Evolutionary conservation across 805 yeast genomes (phyloP).

Genomic region (Myxozyma lipomycoides): DNA sequence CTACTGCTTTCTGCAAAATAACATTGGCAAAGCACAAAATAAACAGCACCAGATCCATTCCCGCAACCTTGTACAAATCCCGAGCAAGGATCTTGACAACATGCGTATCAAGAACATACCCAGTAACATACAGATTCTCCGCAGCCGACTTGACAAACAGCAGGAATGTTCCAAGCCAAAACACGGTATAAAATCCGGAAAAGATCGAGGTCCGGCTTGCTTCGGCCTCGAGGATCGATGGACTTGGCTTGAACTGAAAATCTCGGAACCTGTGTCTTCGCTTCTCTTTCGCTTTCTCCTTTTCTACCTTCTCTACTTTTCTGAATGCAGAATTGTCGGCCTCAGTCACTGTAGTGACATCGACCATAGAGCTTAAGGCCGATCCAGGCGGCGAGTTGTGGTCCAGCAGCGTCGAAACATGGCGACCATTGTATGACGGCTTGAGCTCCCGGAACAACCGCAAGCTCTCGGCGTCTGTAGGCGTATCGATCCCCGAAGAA

Average conservation of each 20-base stretch:
- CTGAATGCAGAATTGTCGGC: not conserved
- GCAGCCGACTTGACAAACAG: conserved; percentile 51
- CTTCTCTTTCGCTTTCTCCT: not conserved
- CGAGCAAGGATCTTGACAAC: conserved; percentile 55
- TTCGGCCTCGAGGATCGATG: conserved; percentile 54
- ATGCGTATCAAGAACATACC: conserved; percentile 48
- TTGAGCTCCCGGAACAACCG: not conserved
- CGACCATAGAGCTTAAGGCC: not conserved
- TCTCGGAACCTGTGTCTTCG: conserved; percentile 55
- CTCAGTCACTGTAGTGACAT: not conserved
- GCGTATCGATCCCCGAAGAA: not conserved
- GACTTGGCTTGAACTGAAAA: conserved; percentile 44
- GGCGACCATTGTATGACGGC: not conserved
- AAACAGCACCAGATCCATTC: conserved; percentile 75
- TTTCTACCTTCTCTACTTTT: not conserved
- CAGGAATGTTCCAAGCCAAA: conserved; percentile 67
- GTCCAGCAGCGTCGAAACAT: not conserved
- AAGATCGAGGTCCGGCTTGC: conserved; percentile 45
- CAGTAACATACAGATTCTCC: conserved; percentile 49
- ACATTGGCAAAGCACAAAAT: conserved; percentile 58
- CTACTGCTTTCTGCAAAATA: conserved; percentile 54
- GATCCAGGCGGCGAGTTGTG: not conserved
- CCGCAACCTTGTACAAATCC: conserved; percentile 63
- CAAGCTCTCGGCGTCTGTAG: not conserved
- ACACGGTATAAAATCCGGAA: conserved; percentile 75